Percentiles rank a stretch among this genome's conserved stretches.
Evolutionary conservation across 2,329 filamentous ascomycete species (phyloP).

Genomic region (Aspergillus oerlinghausenensis): DNA sequence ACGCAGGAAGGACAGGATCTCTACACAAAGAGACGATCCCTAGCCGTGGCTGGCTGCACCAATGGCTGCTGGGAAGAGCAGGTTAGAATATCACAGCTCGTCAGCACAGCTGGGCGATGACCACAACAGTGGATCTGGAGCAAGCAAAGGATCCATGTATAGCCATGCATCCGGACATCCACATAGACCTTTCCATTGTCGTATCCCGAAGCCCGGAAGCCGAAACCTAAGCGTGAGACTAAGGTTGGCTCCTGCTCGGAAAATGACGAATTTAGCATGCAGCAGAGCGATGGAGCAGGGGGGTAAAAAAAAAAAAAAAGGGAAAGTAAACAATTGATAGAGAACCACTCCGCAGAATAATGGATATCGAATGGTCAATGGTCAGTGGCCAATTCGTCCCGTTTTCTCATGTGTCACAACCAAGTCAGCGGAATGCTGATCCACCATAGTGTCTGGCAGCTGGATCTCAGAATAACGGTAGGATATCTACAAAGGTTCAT

Average conservation of each 20-base stretch:
- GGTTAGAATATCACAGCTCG: constrained; percentile 20
- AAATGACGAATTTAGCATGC: not conserved
- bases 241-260: not conserved
- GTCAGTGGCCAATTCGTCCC: not conserved
- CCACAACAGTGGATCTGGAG: constrained; percentile 23
- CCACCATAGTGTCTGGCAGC: constrained; percentile 2
- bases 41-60: constrained; percentile 26
- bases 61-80: constrained; percentile 21
- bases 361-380: not conserved
- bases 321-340: not conserved
- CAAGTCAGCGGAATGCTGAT: constrained; percentile 4
- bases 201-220: not conserved
- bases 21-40: constrained; percentile 23
- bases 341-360: constrained; percentile 1
- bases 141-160: constrained; percentile 10
- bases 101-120: constrained; percentile 24
- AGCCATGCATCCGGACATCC: constrained; percentile 11
- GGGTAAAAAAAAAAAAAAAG: not conserved
- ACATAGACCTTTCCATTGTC: not conserved
- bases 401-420: constrained; percentile 7
- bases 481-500: not conserved
- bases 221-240: not conserved
- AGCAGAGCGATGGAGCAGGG: not conserved
- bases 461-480: constrained; percentile 7
- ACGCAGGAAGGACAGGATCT: constrained; percentile 7